Conservation (phyloP, 192 early-diverging fungal species). For the Funneliformis mosseae region DNA sequence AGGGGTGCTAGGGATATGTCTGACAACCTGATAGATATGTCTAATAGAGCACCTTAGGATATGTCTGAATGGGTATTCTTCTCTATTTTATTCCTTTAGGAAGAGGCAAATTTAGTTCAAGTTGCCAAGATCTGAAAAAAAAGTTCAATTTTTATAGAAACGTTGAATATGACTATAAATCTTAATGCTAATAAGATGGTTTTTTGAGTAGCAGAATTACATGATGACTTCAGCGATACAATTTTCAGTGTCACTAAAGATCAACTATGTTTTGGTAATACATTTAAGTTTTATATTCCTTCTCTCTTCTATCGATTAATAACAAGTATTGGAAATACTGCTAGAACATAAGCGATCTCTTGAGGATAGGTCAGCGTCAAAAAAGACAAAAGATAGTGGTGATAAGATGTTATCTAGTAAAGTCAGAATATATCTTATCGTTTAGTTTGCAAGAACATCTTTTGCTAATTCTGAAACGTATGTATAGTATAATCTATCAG, state of each 20-base stretch:
- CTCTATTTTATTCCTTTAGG: slow-evolving; percentile 25
- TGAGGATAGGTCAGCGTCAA: background rate
- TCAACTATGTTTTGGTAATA: slow-evolving; percentile 25
- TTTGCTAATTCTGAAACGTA: too few species aligned
- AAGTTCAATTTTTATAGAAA: slow-evolving; percentile 10
- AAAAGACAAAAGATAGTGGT: background rate
- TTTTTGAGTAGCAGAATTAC: slow-evolving; percentile 4
- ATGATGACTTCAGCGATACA: slow-evolving; percentile 14
- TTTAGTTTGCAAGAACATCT: too few species aligned
- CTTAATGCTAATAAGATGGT: slow-evolving; percentile 13
- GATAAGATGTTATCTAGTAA: too few species aligned
- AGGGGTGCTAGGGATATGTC: slow-evolving; percentile 30
- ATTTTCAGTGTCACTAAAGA: slow-evolving; percentile 18
- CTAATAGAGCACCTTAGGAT: slow-evolving; percentile 17
- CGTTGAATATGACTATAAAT: slow-evolving; percentile 2
- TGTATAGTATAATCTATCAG: too few species aligned
- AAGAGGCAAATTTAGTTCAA: slow-evolving; percentile 1
- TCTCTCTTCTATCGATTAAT: background rate
- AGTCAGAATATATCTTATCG: too few species aligned
- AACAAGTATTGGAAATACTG: background rate
- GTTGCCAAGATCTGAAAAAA: background rate
- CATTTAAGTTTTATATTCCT: slow-evolving; percentile 17
- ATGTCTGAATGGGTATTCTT: slow-evolving; percentile 22
- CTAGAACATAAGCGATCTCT: slow-evolving; percentile 15
- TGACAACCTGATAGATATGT: slow-evolving; percentile 17